phyloP scores from a whole-genome alignment of 2,329 filamentous ascomycete genomes.

The Helotiales sp. region DNA sequence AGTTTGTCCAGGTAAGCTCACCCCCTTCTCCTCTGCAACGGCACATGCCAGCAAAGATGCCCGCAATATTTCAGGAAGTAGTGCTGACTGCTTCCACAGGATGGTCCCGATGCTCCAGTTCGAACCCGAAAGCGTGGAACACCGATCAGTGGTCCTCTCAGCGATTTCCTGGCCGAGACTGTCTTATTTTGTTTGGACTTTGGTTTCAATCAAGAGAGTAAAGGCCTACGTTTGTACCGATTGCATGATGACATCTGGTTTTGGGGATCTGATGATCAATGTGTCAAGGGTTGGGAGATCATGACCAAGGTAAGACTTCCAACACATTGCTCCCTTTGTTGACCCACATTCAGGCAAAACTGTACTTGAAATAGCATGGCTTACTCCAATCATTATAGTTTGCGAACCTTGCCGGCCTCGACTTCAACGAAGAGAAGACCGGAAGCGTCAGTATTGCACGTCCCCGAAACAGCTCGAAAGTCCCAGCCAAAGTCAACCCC shows the following conservation, averaged over 20 bases:
- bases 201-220: constrained; percentile 62
- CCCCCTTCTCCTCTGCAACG: background rate
- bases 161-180: constrained; percentile 63
- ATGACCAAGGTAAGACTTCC: constrained; percentile 46
- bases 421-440: constrained; percentile 62
- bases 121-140: constrained; percentile 59
- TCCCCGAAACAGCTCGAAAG: constrained; percentile 25
- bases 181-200: constrained; percentile 70
- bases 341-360: background rate
- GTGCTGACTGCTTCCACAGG: constrained; percentile 43
- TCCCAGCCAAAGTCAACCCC: constrained; percentile 18
- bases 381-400: constrained; percentile 48
- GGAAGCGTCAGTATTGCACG: constrained; percentile 51
- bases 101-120: constrained; percentile 51
- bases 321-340: background rate
- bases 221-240: constrained; percentile 61
- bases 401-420: constrained; percentile 56
- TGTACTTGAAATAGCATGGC: background rate
- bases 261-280: constrained; percentile 61
- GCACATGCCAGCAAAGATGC: no score
- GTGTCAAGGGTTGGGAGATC: constrained; percentile 60
- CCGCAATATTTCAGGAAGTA: background rate
- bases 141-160: constrained; percentile 62
- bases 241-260: constrained; percentile 72
- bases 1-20: constrained; percentile 47